A percentile compares a stretch with the other conserved stretches of the same genome.
Evolutionary conservation across 306 rosid species (phyloP).

Genomic region (Lathyrus oleraceus): DNA sequence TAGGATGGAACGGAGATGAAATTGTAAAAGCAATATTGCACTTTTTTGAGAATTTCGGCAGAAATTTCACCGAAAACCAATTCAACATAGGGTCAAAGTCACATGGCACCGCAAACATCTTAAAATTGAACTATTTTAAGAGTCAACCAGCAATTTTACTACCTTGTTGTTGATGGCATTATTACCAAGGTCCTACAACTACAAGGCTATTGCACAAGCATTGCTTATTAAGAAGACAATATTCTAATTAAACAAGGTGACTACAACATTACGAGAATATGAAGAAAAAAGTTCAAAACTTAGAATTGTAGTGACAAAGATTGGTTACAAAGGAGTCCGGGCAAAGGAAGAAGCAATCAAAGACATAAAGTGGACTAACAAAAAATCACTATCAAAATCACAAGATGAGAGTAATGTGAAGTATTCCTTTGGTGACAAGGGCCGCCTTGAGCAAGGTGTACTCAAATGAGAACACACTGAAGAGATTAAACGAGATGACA

Average conservation of each 20-base stretch:
- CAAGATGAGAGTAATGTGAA: background rate
- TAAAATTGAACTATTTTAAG: background rate
- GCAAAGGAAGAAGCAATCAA: background rate
- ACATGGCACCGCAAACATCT: background rate
- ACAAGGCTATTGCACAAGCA: background rate
- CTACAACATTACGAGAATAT: background rate
- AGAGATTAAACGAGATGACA: background rate
- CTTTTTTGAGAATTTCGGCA: background rate
- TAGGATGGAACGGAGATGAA: background rate
- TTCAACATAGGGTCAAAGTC: background rate
- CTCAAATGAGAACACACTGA: background rate
- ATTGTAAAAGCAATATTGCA: background rate
- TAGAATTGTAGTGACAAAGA: background rate
- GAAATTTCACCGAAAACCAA: background rate
- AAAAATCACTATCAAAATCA: background rate
- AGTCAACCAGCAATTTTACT: background rate
- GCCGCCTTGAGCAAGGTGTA: background rate
- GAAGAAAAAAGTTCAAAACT: background rate
- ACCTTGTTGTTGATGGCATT: background rate
- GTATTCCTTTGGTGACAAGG: background rate
- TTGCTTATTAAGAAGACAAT: background rate
- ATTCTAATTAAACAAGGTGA: background rate
- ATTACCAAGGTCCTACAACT: background rate
- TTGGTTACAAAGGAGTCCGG: background rate
- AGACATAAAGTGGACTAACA: background rate